Percentiles rank a stretch among this genome's conserved stretches.
phyloP scores from a whole-genome alignment of 2,329 filamentous ascomycete species.

The Orbilia brochopaga region DNA sequence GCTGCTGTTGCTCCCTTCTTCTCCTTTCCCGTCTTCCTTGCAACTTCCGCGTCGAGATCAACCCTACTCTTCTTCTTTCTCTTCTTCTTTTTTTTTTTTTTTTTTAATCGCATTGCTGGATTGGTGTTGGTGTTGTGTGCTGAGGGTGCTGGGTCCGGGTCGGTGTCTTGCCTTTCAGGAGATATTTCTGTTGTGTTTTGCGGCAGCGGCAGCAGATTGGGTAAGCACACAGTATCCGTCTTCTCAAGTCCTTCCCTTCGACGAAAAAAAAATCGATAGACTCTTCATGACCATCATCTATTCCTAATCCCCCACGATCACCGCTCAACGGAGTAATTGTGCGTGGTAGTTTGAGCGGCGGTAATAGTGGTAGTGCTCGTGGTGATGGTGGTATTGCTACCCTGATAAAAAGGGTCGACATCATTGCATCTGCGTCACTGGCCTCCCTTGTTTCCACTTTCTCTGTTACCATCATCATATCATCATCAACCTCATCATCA shows the following conservation, averaged over 20 bases:
- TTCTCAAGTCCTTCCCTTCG: neutral
- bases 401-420: too few relatives aligned
- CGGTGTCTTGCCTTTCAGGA: neutral
- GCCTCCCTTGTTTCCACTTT: neutral
- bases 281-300: neutral
- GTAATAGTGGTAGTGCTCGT: too few relatives aligned
- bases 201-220: slow-evolving; percentile 10
- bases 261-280: neutral
- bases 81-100: slow-evolving; percentile 4
- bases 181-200: slow-evolving; percentile 2
- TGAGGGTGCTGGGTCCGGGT: too few relatives aligned
- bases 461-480: neutral
- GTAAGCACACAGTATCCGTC: neutral
- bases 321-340: too few relatives aligned
- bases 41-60: neutral
- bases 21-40: neutral
- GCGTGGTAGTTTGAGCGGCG: too few relatives aligned
- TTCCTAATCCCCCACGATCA: too few relatives aligned
- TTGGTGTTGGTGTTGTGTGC: slow-evolving; percentile 1
- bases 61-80: neutral
- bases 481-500: neutral
- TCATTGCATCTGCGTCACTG: too few relatives aligned
- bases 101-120: neutral
- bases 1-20: neutral
- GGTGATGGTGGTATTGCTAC: too few relatives aligned